Conservation (phyloP, 768 basidiomycete genomes). For the Sporobolomyces roseus region DNA sequence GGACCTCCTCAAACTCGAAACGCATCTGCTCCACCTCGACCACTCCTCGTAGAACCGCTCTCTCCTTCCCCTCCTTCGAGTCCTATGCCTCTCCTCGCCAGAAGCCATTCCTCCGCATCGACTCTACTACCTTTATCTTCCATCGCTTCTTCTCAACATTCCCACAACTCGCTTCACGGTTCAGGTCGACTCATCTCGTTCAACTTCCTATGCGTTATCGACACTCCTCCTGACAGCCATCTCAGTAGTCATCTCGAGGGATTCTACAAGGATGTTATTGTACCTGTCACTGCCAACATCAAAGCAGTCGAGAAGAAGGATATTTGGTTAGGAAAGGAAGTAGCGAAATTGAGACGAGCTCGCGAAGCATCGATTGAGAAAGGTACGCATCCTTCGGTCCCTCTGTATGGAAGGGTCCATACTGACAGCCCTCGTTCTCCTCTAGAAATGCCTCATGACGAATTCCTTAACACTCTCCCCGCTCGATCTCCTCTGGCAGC, state of each 20-base stretch:
- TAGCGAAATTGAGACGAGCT: constrained; percentile 64
- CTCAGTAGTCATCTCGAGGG: constrained; percentile 44
- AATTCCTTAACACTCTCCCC: constrained; percentile 54
- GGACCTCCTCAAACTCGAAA: constrained; percentile 16
- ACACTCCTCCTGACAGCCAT: constrained; percentile 45
- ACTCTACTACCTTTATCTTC: constrained; percentile 71
- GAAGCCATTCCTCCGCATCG: constrained; percentile 74
- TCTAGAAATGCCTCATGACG: constrained; percentile 46
- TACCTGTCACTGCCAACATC: constrained; percentile 68
- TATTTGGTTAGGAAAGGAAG: constrained; percentile 79
- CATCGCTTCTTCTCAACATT: constrained; percentile 68
- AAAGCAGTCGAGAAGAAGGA: constrained; percentile 84
- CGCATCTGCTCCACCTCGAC: constrained; percentile 21
- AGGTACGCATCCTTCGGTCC: constrained; percentile 55
- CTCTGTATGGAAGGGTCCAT: no score
- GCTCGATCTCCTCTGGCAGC: constrained; percentile 58
- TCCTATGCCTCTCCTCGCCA: constrained; percentile 44
- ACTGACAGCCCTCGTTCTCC: no score
- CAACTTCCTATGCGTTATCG: constrained; percentile 44
- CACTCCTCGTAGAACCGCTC: constrained; percentile 9
- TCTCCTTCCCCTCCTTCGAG: constrained; percentile 20
- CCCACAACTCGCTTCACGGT: constrained; percentile 62
- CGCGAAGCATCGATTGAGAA: constrained; percentile 67
- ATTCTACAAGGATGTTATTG: constrained; percentile 43
- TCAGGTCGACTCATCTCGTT: constrained; percentile 36